Evolutionary conservation across 1,284 basidiomycete species (phyloP), one percentile per base, ranked within the genome.

Genomic region (Cryptococcus floricola): DNA sequence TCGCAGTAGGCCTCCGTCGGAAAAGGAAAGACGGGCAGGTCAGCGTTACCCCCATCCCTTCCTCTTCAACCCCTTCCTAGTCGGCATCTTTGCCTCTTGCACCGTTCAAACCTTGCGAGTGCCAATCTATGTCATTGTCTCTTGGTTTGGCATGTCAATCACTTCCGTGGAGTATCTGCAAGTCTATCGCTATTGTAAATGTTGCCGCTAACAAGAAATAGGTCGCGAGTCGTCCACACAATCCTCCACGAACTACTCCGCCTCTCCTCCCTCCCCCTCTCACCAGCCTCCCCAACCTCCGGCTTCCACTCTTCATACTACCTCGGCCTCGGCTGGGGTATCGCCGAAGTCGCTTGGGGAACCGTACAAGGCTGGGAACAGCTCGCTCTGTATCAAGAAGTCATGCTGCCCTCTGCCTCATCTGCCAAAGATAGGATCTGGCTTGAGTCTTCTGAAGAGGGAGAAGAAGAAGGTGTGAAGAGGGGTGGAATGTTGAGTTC

Each of bases 241-340:
- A 54, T 66, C 19, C 50, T 74, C 2, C 74, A 77, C 57, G 76
- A 77, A 51, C 58, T 68, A 1, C 52, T 71, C n/a, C 71, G 76
- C 18, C 52, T 77, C 6, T 55, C 70, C 2, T 68, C 71, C 2
- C 52, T 76, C 5, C 67, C 72, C 1, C 57, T 76, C 27, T 65
- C 68, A 41, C 57, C 61, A n/a, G 69, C 73, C 0, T 68, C 67
- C 0, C 68, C 74, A 1, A 69, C 69, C 1, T 71, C 70, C 1
- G 74, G 74, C 37, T 76, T 77, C 50, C 74, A 77, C 54, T 75
- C 73, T 19, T 68, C 66, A 9, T 77, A 70, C 57, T 74, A 71
- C 54, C 70, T 77, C 42, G 76, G 73, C 3, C 58, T 77, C n/a
- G 76, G 76, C 0, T 77, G 73, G 74, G 74, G 74, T 34, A 53